Evolutionary conservation across 257 asterid species (phyloP).

Genomic region (Prunella vulgaris): DNA sequence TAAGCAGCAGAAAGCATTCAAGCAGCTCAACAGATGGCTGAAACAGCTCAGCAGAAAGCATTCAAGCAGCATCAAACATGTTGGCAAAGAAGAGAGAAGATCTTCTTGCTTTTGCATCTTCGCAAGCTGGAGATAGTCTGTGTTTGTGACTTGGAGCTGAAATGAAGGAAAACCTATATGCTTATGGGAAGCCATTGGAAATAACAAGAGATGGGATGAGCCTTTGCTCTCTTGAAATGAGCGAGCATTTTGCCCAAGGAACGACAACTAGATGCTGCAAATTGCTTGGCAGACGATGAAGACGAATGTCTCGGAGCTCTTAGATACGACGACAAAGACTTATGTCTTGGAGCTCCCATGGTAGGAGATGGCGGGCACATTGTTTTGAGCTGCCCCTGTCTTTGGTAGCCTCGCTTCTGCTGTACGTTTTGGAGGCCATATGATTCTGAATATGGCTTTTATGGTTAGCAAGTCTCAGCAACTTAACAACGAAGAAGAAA

Average conservation of each 20-base stretch:
- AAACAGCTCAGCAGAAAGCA: slow-evolving; percentile 4
- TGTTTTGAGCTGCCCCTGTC: background rate
- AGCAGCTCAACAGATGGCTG: slow-evolving; percentile 18
- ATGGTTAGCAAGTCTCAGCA: slow-evolving; percentile 14
- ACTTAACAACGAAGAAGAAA: background rate
- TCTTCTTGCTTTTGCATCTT: background rate
- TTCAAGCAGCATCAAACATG: background rate
- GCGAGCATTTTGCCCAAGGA: background rate
- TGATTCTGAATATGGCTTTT: slow-evolving; percentile 2
- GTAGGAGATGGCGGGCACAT: background rate
- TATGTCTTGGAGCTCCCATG: background rate
- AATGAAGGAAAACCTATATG: background rate
- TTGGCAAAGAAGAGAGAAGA: background rate
- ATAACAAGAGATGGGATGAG: slow-evolving; percentile 9
- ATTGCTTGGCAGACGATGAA: background rate
- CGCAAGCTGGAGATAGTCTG: background rate
- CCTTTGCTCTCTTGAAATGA: slow-evolving; percentile 12
- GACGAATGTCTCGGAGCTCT: background rate
- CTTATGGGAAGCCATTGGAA: background rate
- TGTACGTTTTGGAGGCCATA: background rate
- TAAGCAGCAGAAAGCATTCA: slow-evolving; percentile 16
- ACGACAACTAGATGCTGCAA: slow-evolving; percentile 2
- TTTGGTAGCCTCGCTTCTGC: background rate
- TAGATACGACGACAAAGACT: background rate
- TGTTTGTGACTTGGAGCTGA: too few relatives aligned